Evolutionary conservation across 225 moss, liverwort and hornwort species (phyloP).

Genomic region (Thuidium tamariscinum): DNA sequence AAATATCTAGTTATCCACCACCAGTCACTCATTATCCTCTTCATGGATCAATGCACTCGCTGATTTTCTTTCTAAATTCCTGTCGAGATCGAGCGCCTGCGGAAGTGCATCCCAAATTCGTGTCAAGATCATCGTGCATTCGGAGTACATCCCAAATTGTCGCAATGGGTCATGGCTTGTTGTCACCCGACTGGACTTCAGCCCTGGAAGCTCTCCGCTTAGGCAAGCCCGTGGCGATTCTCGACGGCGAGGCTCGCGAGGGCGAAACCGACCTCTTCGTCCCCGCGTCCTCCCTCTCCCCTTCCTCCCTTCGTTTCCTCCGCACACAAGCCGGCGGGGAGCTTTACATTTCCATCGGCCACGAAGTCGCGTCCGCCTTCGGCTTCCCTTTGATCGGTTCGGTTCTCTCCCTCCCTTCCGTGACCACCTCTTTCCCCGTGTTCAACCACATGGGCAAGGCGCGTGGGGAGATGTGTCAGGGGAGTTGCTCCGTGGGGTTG

Average conservation of each 20-base stretch:
- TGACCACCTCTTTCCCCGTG: constrained; percentile 16
- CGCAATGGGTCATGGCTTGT: background rate
- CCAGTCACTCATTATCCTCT: background rate
- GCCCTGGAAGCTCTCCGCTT: constrained; percentile 30
- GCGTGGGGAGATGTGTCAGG: constrained; percentile 51
- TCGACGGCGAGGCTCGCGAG: constrained; percentile 52
- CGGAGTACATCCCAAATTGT: background rate
- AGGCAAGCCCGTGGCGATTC: constrained; percentile 43
- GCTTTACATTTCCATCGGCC: constrained; percentile 57
- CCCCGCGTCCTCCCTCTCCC: constrained; percentile 26
- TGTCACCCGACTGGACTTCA: background rate
- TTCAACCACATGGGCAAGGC: constrained; percentile 40
- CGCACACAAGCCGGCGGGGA: constrained; percentile 59
- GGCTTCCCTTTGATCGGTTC: constrained; percentile 55
- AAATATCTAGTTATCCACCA: background rate
- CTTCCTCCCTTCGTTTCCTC: constrained; percentile 35
- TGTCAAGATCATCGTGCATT: background rate
- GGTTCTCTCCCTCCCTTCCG: constrained; percentile 13
- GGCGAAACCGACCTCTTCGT: constrained; percentile 64
- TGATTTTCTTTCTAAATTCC: background rate
- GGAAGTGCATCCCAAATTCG: background rate
- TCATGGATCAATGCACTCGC: background rate
- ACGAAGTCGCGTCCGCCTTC: constrained; percentile 43
- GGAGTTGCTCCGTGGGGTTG: constrained; percentile 53
- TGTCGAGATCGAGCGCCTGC: background rate